A percentile compares a stretch with the other conserved stretches of the same genome.
Conservation (phyloP, 2,329 filamentous ascomycete genomes). For the Scleromitrula shiraiana region DNA sequence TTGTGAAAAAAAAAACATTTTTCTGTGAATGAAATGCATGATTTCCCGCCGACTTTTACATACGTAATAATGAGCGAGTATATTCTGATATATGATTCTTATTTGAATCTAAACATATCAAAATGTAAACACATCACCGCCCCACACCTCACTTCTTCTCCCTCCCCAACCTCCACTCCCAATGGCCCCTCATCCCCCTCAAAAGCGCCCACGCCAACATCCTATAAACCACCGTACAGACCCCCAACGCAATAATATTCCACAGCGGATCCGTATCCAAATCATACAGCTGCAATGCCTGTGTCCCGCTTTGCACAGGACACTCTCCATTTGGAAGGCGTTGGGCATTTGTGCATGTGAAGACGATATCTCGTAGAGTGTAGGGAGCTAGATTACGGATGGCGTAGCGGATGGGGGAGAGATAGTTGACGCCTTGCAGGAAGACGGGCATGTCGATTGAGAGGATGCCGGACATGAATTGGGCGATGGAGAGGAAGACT, state of each 20-base stretch:
- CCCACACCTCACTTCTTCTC: neutral
- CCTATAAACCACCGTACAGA: constrained; percentile 57
- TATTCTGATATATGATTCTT: too few species aligned
- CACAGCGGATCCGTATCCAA: constrained; percentile 52
- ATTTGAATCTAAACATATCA: neutral
- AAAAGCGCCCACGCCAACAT: constrained; percentile 53
- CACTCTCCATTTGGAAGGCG: constrained; percentile 52
- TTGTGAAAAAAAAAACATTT: too few species aligned
- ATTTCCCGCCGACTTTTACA: too few species aligned
- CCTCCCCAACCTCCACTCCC: constrained; percentile 28
- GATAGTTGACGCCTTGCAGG: constrained; percentile 61
- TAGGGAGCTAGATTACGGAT: constrained; percentile 60
- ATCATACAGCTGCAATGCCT: constrained; percentile 61
- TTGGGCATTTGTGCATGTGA: constrained; percentile 57
- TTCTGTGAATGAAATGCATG: too few species aligned
- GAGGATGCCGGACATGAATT: constrained; percentile 63
- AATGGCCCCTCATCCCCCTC: constrained; percentile 45
- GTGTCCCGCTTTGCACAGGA: constrained; percentile 55
- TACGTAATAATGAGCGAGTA: too few species aligned
- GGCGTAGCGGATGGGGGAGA: constrained; percentile 63
- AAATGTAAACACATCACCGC: neutral
- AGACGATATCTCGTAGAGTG: constrained; percentile 50
- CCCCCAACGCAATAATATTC: constrained; percentile 55
- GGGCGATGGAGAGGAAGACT: constrained; percentile 61
- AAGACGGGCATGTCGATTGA: constrained; percentile 61